A percentile compares a stretch with the other conserved stretches of the same genome.
phyloP scores from a whole-genome alignment of 2,329 filamentous ascomycete species.

The Nemania sp. region DNA sequence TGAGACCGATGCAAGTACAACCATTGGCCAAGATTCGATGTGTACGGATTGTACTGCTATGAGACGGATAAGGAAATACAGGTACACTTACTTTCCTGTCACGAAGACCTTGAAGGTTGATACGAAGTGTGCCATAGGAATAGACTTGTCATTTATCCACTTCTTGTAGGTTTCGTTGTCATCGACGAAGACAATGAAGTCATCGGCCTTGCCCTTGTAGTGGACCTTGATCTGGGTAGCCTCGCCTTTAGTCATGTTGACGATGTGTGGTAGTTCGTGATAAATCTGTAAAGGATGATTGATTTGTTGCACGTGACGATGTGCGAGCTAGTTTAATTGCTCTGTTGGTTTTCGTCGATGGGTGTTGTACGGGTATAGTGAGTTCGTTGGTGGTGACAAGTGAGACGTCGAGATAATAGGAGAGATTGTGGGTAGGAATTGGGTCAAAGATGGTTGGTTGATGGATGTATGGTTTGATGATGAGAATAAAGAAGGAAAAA shows the following conservation, averaged over 20 bases:
- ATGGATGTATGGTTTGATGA: neutral
- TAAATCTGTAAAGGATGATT: conserved; percentile 15
- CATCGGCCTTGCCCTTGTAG: conserved; percentile 78
- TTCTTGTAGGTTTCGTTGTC: conserved; percentile 75
- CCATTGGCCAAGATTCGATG: neutral
- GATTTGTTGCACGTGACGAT: neutral
- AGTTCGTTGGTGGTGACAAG: neutral
- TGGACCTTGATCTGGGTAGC: conserved; percentile 80
- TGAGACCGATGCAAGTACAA: neutral
- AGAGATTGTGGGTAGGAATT: neutral
- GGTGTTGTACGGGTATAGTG: conserved; percentile 3
- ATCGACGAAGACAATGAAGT: conserved; percentile 71
- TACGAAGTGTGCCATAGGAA: conserved; percentile 87
- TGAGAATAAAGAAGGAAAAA: conserved; percentile 15
- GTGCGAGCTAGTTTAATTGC: conserved; percentile 1
- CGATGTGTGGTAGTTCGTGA: conserved; percentile 29
- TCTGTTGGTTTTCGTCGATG: conserved; percentile 5
- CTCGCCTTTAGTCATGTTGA: conserved; percentile 78
- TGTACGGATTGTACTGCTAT: neutral
- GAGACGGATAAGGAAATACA: conserved; percentile 9
- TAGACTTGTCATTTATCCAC: conserved; percentile 83
- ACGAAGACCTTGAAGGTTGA: conserved; percentile 90
- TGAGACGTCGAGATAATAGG: neutral
- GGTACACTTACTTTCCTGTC: conserved; percentile 84
- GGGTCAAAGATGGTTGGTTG: conserved; percentile 9